Conservation (phyloP, 1,284 basidiomycete genomes). For the Earliella scabrosa region DNA sequence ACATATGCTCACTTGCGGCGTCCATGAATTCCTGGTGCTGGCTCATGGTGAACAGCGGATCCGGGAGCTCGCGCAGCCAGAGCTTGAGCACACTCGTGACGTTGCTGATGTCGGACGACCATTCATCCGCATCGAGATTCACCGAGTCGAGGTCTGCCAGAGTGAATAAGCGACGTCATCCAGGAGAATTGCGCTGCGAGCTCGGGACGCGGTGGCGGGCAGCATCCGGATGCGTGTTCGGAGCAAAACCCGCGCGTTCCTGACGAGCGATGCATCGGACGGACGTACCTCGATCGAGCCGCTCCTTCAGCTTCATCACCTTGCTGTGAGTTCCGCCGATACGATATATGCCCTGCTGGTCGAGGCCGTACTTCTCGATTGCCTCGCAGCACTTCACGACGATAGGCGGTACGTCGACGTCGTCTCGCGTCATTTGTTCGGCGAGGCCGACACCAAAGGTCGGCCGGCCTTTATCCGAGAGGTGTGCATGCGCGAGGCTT, state of each 20-base stretch:
- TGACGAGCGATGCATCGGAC: not conserved
- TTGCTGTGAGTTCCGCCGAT: constrained; percentile 92
- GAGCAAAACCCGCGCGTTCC: not conserved
- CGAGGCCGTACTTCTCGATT: constrained; percentile 89
- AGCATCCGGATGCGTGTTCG: not conserved
- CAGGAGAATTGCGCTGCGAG: not conserved
- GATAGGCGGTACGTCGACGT: constrained; percentile 87
- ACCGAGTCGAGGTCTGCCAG: constrained; percentile 80
- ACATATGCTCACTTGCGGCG: constrained; percentile 78
- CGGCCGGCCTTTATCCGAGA: constrained; percentile 66
- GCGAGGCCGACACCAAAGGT: constrained; percentile 93
- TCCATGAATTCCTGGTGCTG: constrained; percentile 95
- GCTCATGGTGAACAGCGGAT: constrained; percentile 86
- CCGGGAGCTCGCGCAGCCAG: constrained; percentile 96
- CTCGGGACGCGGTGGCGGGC: not conserved
- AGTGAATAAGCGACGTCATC: constrained; percentile 4
- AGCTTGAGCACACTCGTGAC: constrained; percentile 93
- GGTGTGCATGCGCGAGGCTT: constrained; percentile 37
- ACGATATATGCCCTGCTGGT: constrained; percentile 91
- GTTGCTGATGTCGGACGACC: constrained; percentile 95
- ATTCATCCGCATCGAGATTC: constrained; percentile 87
- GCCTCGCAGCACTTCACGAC: constrained; percentile 90
- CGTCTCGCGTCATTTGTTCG: constrained; percentile 91
- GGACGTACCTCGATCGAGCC: constrained; percentile 83
- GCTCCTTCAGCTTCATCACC: constrained; percentile 83